Base-by-base conservation (phyloP, 257 asterid genomes). In the Leonotis leonurus region DNA sequence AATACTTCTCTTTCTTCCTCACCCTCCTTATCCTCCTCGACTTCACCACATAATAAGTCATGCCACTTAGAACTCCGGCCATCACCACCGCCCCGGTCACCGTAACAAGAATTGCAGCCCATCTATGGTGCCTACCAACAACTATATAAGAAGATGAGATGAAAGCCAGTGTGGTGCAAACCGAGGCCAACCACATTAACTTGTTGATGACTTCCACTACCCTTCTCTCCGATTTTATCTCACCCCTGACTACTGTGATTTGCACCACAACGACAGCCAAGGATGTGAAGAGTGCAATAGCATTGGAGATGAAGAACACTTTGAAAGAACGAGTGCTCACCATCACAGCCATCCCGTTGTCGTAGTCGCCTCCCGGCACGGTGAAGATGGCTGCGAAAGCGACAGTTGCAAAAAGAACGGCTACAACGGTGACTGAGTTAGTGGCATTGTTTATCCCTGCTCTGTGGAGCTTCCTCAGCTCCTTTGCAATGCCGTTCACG, bases 131-230 rank as follows among this genome's bases (percentile, higher is more conserved):
- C 73, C 73, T 48, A 0, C 96, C 96, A 5, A 85, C 75, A 12
- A 88, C 80, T 8, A 88, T 82, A 56, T 85, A 88, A 21, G 85
- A 76, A 0, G 94, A 76, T 11, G 96, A 77, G 33, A 88, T 78
- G 56, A 85, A 88, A 3, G 96, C 96, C 64, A 85, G 78, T 0
- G 85, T 79, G 10, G 96, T 87, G 76, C 89, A 87, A 44, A 83
- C 89, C 0, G 96, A 73, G 48, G 96, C 96, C 75, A 85, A 51
- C 96, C 96, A 87, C 96, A 88, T 88, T 36, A 88, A 35, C 80
- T 88, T 88, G 44, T 85, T 88, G 26, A 85, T 85, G 64, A 88
- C 91, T 77, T 73, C 87, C 39, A 77, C 79, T 14, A 85, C 96
- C 72, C 79, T 64, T 40, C 85, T 85, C 74, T 88, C 96, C 0